A percentile compares a stretch with the other conserved stretches of the same genome.
These are phyloP conservation scores for Lanzia echinophila DNA, from an alignment of 2,329 filamentous ascomycete genomes.

Conservation along the genomic window DNA sequence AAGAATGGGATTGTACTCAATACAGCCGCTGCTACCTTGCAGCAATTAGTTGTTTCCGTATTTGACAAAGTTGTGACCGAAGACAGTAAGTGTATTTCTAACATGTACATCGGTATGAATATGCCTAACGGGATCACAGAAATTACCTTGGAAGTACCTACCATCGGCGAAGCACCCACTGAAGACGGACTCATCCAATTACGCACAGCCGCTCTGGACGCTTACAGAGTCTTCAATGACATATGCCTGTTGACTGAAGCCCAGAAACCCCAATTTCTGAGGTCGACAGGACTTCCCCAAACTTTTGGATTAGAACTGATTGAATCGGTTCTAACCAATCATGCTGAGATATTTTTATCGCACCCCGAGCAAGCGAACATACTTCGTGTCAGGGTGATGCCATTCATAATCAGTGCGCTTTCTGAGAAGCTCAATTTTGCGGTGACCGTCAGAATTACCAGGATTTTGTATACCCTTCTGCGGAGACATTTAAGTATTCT, in stretches of 20 bases:
- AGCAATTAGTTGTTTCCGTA: constrained; percentile 85
- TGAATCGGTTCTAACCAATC: constrained; percentile 81
- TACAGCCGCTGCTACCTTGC: constrained; percentile 91
- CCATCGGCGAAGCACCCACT: constrained; percentile 60
- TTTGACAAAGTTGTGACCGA: constrained; percentile 86
- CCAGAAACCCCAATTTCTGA: constrained; percentile 74
- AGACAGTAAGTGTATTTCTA: constrained; percentile 53
- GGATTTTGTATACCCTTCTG: constrained; percentile 77
- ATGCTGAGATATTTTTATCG: constrained; percentile 68
- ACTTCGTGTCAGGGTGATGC: constrained; percentile 71
- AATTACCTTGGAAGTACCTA: constrained; percentile 43
- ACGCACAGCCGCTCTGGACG: constrained; percentile 73
- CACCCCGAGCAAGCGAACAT: constrained; percentile 79
- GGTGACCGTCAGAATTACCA: constrained; percentile 71
- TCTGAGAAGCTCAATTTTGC: constrained; percentile 75
- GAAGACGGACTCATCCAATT: constrained; percentile 60
- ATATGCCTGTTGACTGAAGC: constrained; percentile 82
- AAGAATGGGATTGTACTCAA: constrained; percentile 93
- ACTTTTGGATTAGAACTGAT: constrained; percentile 87
- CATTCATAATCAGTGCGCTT: constrained; percentile 70
- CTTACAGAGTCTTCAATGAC: constrained; percentile 81
- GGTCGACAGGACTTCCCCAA: constrained; percentile 69
- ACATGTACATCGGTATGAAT: not conserved
- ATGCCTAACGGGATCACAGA: constrained; percentile 20
- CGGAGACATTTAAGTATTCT: constrained; percentile 71